Evolutionary conservation across 768 basidiomycete genomes (phyloP), one percentile per base, ranked within the genome.

Genomic region (Termitomyces sp.): DNA sequence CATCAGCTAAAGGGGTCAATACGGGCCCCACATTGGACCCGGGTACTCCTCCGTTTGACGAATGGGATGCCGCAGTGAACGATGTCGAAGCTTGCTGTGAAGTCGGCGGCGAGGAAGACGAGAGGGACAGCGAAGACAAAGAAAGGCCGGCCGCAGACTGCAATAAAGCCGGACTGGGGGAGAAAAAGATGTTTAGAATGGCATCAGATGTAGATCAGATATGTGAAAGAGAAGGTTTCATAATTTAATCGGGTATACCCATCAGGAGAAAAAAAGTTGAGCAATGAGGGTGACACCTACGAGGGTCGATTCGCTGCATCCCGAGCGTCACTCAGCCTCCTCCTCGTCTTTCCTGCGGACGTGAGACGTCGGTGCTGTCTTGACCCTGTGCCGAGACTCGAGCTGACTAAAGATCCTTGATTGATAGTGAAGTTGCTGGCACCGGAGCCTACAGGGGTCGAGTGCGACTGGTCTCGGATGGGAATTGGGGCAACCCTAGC

Each of bases 311-410:
- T 77, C 51, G 87, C 86, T 45, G 90, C 90, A 70, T 91, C 90
- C 50, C 87, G 77, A 26, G 89, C 90, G 69, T 92, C 90, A 69
- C 88, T 90, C 61, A 90, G 68, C 56, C 90, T 76, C 64, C 90
- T 79, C 66, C 84, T 82, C 26, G 81, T 77, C 70, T 88, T 84
- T 20, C 88, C 86, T 12, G 83, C 79, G 0, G 89, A 90, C 18
- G 87, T 84, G 20, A 90, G 72, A 18, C 89, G 78, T 54, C 90
- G 83, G 68, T 90, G 87, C 64, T 87, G 75, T 64, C 73, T 81
- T 52, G 68, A 62, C 31, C 69, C 69, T 58, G 55, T 63, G 53
- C 67, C 69, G 54, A 65, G 61, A 42, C 68, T 69, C 7, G 70
- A 61, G 10, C 64, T 64, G 47, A 71, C 56, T 61, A 70, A 65